Evolutionary conservation across 352 stramenopile species (phyloP), one percentile per base, ranked within the genome.

Genomic region (Phytophthora sojae): DNA sequence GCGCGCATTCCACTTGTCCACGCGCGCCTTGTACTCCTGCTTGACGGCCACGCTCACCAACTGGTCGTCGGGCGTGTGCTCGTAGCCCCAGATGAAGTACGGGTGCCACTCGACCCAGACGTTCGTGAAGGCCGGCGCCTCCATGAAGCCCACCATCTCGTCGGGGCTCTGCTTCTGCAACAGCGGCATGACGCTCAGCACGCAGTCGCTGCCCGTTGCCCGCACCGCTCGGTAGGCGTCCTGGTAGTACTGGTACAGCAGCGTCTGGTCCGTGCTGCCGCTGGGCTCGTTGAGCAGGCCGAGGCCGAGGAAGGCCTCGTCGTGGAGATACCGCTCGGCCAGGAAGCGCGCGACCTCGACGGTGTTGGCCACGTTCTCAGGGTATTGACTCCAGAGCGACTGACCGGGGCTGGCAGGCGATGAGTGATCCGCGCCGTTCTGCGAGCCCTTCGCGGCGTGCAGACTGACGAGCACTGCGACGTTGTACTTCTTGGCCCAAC

Each of bases 61-160:
- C 15, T 90, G 63, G 6, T 80, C 67, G 39, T 86, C 84, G 37
- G 78, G 69, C 6, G 72, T 75, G 21, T 89, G 58, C 57, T 94
- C 83, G 60, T 84, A 94, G 51, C 89, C 87, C 89, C 85, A 95
- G 26, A 95, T 74, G 52, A 93, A 93, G 71, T 95, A 95, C 35
- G 75, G 83, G 39, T 93, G 88, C 85, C 85, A 95, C 56, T 95
- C 88, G 63, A 92, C 75, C 86, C 89, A 96, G 14, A 96, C 83
- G 59, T 96, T 96, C 19, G 56, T 82, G 61, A 82, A 90, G 30
- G 71, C 60, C 0, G 80, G 79, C 6, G 73, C 73, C 51, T 74
- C 47, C 75, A 94, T 81, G 44, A 96, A 79, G 17, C 71, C 84
- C 2, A 78, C 75, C 76, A 93, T 84, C 29, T 79, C 68, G 51